These are phyloP conservation scores for Phoma sp. DNA, from an alignment of 2,329 filamentous ascomycete species.

Conservation along the genomic window DNA sequence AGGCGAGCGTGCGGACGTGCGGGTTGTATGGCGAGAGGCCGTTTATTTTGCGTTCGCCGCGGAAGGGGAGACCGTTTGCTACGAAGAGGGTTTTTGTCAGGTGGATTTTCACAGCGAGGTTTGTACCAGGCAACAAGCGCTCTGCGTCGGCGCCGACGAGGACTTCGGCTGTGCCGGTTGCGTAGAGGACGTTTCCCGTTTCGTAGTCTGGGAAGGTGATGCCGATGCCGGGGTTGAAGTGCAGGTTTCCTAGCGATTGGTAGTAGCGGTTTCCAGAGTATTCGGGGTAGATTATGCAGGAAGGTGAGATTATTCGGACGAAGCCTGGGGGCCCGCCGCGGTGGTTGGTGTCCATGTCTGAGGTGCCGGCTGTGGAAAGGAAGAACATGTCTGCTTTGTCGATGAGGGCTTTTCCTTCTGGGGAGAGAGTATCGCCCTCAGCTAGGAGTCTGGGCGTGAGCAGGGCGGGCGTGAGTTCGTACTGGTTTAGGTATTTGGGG, in stretches of 20 bases:
- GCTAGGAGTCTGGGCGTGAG: constrained; percentile 63
- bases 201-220: constrained; percentile 77
- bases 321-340: constrained; percentile 79
- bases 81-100: constrained; percentile 70
- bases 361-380: constrained; percentile 68
- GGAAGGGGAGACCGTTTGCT: constrained; percentile 70
- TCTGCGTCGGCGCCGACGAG: constrained; percentile 70
- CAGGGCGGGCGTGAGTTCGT: constrained; percentile 64
- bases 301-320: constrained; percentile 70
- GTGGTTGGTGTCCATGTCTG: constrained; percentile 84
- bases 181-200: constrained; percentile 75
- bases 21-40: constrained; percentile 83
- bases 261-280: constrained; percentile 86
- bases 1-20: constrained; percentile 67
- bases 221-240: constrained; percentile 70
- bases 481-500: constrained; percentile 85
- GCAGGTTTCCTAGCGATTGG: constrained; percentile 81
- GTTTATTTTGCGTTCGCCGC: constrained; percentile 64
- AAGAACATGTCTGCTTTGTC: constrained; percentile 77
- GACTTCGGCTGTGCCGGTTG: constrained; percentile 73
- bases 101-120: constrained; percentile 74
- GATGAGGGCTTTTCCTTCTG: constrained; percentile 66
- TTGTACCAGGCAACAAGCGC: constrained; percentile 70
- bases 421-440: constrained; percentile 57
- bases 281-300: constrained; percentile 76